Base-by-base conservation (phyloP, 1,284 basidiomycete genomes). In the Leccinum pachyderme region DNA sequence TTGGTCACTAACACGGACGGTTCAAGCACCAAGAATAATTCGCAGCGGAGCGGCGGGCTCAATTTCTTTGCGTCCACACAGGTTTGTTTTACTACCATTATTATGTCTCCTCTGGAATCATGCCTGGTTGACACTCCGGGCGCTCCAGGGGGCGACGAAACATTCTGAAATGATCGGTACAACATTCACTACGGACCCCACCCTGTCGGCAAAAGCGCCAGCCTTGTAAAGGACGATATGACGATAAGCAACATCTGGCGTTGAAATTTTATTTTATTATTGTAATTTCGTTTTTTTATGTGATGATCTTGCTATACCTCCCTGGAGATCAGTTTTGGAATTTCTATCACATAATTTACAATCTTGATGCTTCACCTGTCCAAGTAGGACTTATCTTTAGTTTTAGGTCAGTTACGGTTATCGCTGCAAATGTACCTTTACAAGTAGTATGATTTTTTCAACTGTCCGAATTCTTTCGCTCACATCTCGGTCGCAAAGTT, bases 21-120 rank as follows among this genome's bases (percentile, higher is more conserved):
- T 5, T 53, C 51, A 8, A 37, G 22, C 11, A 53, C 29, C n/a
- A 49, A 45, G 47, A 43, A 53, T 29, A 50, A 43, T 37, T 15
- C 35, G 5, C 52, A 41, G 22, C 39, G 32, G 44, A 47, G 12
- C 4, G 33, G 12, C 25, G 45, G 47, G 11, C 35, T 41, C 25
- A 52, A 46, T n/a, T 52, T 52, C 44, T 52, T 54, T 29, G 7
- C 49, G 4, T 41, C 45, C 46, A 47, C 51, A 7, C 29, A 39
- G 37, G 52, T 48, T 7, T 13, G 46, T 32, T 39, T 39, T 11
- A 35, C 24, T 37, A 15, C 22, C 7, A 6, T 32, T 44, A 11
- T 39, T 22, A 4, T 2, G 39, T n/a, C 7, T 27, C 43, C 9
- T 25, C 28, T 31, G 24, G 29, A 32, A 29, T 47, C 8, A 5